phyloP scores from a whole-genome alignment of 1,139 yeast genomes.

The Pneumocystis canis region DNA sequence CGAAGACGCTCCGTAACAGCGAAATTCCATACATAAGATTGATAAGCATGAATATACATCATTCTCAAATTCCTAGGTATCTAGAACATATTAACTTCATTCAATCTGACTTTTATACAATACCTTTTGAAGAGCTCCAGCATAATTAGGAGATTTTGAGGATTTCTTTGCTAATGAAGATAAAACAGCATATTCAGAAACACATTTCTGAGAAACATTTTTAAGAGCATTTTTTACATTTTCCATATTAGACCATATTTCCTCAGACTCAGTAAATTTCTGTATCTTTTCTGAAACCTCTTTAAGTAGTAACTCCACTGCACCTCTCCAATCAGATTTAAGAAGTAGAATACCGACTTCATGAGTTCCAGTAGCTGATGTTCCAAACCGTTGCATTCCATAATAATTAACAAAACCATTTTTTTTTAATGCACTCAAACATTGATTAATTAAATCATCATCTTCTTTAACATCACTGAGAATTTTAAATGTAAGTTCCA shows the following conservation, averaged over 20 bases:
- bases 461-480: slow-evolving; percentile 8
- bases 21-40: slow-evolving; percentile 84
- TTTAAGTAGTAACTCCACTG: slow-evolving; percentile 60
- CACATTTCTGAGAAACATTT: slow-evolving; percentile 72
- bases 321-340: slow-evolving; percentile 62
- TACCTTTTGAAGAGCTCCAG: slow-evolving; percentile 45
- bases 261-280: slow-evolving; percentile 34
- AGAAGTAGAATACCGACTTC: slow-evolving; percentile 61
- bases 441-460: slow-evolving; percentile 31
- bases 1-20: slow-evolving; percentile 69
- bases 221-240: slow-evolving; percentile 52
- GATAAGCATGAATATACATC: slow-evolving; percentile 96
- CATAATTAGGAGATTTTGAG: slow-evolving; percentile 35
- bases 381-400: slow-evolving; percentile 97
- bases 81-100: slow-evolving; percentile 30
- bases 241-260: slow-evolving; percentile 54
- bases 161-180: slow-evolving; percentile 33
- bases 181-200: slow-evolving; percentile 69
- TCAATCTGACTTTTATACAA: background rate
- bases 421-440: slow-evolving; percentile 41
- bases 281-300: slow-evolving; percentile 36
- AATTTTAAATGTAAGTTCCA: slow-evolving; percentile 10
- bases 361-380: slow-evolving; percentile 85
- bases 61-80: slow-evolving; percentile 83
- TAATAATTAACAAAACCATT: slow-evolving; percentile 82